Conservation (phyloP, 805 yeast genomes). For the Saturnispora diversa region DNA sequence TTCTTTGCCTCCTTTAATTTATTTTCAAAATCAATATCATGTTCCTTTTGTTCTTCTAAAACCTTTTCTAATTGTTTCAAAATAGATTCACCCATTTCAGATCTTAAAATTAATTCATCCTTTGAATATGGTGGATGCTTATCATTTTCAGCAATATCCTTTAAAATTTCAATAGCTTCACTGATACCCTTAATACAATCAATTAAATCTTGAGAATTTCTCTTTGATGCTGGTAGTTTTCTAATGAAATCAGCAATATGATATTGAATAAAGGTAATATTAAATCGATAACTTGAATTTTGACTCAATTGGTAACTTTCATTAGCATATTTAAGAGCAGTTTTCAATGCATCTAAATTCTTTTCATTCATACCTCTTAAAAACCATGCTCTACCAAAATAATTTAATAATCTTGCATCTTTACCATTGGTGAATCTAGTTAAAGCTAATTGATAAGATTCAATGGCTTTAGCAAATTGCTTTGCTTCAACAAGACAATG, state of each 20-base stretch:
- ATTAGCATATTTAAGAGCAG: conserved; percentile 54
- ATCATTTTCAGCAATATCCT: conserved; percentile 46
- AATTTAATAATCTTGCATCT: conserved; percentile 59
- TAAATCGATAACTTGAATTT: conserved; percentile 52
- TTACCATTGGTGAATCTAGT: conserved; percentile 52
- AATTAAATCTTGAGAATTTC: conserved; percentile 57
- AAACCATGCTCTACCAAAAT: conserved; percentile 85
- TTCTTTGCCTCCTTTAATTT: conserved; percentile 70
- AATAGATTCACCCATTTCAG: conserved; percentile 77
- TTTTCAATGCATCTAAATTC: conserved; percentile 49
- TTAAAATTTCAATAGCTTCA: conserved; percentile 52
- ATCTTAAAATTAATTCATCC: conserved; percentile 75
- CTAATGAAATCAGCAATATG: conserved; percentile 80
- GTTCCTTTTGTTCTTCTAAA: conserved; percentile 62
- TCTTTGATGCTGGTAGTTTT: conserved; percentile 48
- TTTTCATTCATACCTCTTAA: conserved; percentile 65
- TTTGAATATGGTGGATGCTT: conserved; percentile 67
- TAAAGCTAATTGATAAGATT: conserved; percentile 76
- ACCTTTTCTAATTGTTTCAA: conserved; percentile 62
- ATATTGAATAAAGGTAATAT: conserved; percentile 74
- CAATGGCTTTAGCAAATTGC: conserved; percentile 80
- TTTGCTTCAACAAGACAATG: conserved; percentile 78
- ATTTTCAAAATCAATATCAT: conserved; percentile 46
- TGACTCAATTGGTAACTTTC: conserved; percentile 42
- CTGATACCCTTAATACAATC: conserved; percentile 48